Percentiles rank a stretch among this genome's conserved stretches.
Evolutionary conservation across 2,329 filamentous ascomycete genomes (phyloP).

Genomic region (Diplodia seriata): DNA sequence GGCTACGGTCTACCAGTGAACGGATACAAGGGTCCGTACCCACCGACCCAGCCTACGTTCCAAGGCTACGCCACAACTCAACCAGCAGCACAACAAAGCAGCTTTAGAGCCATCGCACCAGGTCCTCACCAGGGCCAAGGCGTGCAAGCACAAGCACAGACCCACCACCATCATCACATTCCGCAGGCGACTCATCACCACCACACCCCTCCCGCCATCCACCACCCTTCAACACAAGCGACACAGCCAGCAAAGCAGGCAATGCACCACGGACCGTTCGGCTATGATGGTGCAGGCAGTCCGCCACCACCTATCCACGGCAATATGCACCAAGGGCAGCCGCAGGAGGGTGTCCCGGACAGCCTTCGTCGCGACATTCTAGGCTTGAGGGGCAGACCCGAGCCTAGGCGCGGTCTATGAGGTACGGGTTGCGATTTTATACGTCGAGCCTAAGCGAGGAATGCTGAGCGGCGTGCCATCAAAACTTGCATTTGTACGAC

Average conservation of each 20-base stretch:
- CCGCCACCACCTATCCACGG: constrained; percentile 19
- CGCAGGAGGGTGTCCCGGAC: constrained; percentile 20
- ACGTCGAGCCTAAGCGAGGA: not conserved
- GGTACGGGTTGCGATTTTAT: not conserved
- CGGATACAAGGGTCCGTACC: constrained; percentile 26
- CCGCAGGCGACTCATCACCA: constrained; percentile 23
- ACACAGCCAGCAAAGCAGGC: constrained; percentile 11
- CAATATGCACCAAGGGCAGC: not conserved
- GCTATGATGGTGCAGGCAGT: constrained; percentile 25
- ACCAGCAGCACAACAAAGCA: constrained; percentile 12
- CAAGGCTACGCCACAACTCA: constrained; percentile 5
- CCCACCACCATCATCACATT: constrained; percentile 31
- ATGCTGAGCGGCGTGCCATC: not conserved
- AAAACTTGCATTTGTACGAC: not conserved
- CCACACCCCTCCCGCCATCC: constrained; percentile 8
- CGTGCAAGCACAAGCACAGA: constrained; percentile 7
- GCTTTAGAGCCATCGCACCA: constrained; percentile 28
- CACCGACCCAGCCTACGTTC: constrained; percentile 22
- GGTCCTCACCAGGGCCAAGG: constrained; percentile 19
- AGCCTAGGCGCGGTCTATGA: constrained; percentile 26
- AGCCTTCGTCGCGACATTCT: constrained; percentile 27
- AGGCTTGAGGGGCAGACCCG: constrained; percentile 18
- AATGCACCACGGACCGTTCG: constrained; percentile 16
- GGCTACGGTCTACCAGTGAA: constrained; percentile 20
- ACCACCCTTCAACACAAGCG: constrained; percentile 13